phyloP scores from a whole-genome alignment of 163 green algal species.

The Picocystis sp. region DNA sequence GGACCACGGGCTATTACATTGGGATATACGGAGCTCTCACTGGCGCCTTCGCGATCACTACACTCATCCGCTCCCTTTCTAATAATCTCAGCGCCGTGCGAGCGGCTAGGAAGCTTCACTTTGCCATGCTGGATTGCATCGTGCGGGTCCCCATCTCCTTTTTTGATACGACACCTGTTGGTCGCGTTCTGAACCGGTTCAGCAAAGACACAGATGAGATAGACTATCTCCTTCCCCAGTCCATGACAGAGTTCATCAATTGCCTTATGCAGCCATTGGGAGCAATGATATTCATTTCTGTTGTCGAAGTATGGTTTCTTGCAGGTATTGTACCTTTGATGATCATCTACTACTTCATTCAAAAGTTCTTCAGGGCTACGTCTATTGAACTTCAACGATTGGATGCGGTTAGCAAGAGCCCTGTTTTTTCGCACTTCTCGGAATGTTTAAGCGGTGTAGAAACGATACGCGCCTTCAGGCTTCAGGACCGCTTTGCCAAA shows the following conservation, averaged over 20 bases:
- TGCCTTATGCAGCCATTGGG: slow-evolving; percentile 17
- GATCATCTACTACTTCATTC: slow-evolving; percentile 57
- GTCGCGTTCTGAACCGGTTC: slow-evolving; percentile 74
- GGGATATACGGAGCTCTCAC: slow-evolving; percentile 23
- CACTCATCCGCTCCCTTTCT: slow-evolving; percentile 16
- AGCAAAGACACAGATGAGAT: slow-evolving; percentile 55
- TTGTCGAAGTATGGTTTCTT: slow-evolving; percentile 35
- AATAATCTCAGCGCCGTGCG: slow-evolving; percentile 13
- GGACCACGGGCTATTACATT: slow-evolving; percentile 39
- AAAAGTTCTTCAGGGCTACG: slow-evolving; percentile 60
- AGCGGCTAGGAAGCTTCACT: slow-evolving; percentile 32
- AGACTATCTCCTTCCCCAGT: slow-evolving; percentile 43
- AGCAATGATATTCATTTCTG: slow-evolving; percentile 2
- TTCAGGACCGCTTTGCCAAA: slow-evolving; percentile 39
- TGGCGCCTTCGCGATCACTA: slow-evolving; percentile 19
- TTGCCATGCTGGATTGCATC: slow-evolving; percentile 34
- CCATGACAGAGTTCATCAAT: slow-evolving; percentile 41
- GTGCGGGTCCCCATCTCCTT: slow-evolving; percentile 63
- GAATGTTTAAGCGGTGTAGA: slow-evolving; percentile 60
- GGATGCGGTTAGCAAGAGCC: slow-evolving; percentile 58
- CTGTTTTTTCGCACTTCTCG: slow-evolving; percentile 74
- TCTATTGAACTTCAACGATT: slow-evolving; percentile 73
- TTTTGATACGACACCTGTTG: slow-evolving; percentile 66
- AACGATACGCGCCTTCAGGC: slow-evolving; percentile 68
- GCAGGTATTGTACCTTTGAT: slow-evolving; percentile 49